Conservation (phyloP, 2,329 filamentous ascomycete species). For the Ascochyta viciae-villosae region DNA sequence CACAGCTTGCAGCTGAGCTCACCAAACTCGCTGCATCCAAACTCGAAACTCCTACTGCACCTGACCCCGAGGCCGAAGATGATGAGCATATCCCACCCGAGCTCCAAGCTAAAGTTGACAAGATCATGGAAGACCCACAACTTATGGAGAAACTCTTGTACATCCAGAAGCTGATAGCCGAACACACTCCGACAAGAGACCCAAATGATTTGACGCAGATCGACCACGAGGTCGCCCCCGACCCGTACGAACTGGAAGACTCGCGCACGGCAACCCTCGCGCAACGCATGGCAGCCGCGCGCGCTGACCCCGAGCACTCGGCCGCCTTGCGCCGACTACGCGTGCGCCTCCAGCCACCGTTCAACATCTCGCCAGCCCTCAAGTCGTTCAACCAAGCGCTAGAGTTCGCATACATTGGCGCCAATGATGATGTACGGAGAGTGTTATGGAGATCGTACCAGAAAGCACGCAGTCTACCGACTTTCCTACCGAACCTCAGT, state of each 20-base stretch:
- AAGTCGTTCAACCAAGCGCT: slow-evolving; percentile 46
- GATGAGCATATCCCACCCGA: slow-evolving; percentile 37
- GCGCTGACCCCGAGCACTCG: slow-evolving; percentile 39
- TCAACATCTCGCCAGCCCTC: slow-evolving; percentile 42
- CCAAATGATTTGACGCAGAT: slow-evolving; percentile 25
- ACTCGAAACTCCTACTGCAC: slow-evolving; percentile 5
- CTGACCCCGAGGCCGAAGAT: slow-evolving; percentile 15
- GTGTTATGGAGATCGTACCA: slow-evolving; percentile 47
- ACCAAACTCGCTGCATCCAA: slow-evolving; percentile 26
- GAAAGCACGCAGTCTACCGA: slow-evolving; percentile 42
- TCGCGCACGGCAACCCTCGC: slow-evolving; percentile 32
- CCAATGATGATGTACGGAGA: slow-evolving; percentile 45
- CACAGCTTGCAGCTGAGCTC: slow-evolving; percentile 32
- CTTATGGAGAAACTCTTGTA: slow-evolving; percentile 43
- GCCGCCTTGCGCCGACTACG: slow-evolving; percentile 36
- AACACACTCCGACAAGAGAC: slow-evolving; percentile 9
- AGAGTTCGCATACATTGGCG: slow-evolving; percentile 44
- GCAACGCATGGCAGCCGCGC: slow-evolving; percentile 35
- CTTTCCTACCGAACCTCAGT: slow-evolving; percentile 40
- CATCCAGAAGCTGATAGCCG: slow-evolving; percentile 36
- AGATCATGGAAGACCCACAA: slow-evolving; percentile 44
- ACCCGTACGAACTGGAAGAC: slow-evolving; percentile 36
- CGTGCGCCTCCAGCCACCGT: slow-evolving; percentile 39
- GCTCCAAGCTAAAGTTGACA: slow-evolving; percentile 43
- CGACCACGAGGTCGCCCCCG: slow-evolving; percentile 34